A percentile compares a stretch with the other conserved stretches of the same genome.
Conservation (phyloP, 805 yeast genomes). For the Candida loeiensis region DNA sequence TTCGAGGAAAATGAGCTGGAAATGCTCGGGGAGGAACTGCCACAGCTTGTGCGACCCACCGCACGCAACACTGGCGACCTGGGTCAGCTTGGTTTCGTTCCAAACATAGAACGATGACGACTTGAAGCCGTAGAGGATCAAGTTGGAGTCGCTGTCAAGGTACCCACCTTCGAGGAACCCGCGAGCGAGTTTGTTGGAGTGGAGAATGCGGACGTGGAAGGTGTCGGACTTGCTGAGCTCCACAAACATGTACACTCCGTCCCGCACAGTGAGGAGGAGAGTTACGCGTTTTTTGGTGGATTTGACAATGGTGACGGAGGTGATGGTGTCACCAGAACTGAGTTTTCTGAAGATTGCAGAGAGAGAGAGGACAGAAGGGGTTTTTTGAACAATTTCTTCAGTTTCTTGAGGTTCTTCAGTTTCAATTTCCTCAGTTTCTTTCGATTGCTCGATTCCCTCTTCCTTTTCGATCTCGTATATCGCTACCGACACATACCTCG, state of each 20-base stretch:
- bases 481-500: constrained; percentile 66
- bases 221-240: constrained; percentile 15
- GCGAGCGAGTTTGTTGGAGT: constrained; percentile 60
- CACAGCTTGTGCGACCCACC: constrained; percentile 93
- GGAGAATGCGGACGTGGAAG: constrained; percentile 29
- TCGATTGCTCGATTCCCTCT: too few species aligned
- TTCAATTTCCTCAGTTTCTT: too few species aligned
- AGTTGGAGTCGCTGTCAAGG: constrained; percentile 35
- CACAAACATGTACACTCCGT: constrained; percentile 55
- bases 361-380: neutral
- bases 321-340: constrained; percentile 65
- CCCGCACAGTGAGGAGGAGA: constrained; percentile 55
- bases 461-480: constrained; percentile 40
- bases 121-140: constrained; percentile 75
- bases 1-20: constrained; percentile 56
- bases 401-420: too few species aligned
- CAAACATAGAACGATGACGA: constrained; percentile 74
- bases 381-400: too few species aligned
- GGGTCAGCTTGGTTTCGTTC: constrained; percentile 76
- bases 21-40: constrained; percentile 44
- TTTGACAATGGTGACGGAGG: constrained; percentile 46
- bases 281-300: constrained; percentile 15
- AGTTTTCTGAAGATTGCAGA: constrained; percentile 41
- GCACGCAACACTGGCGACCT: constrained; percentile 66
- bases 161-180: constrained; percentile 82